Percentiles rank a stretch among this genome's conserved stretches.
These are phyloP conservation scores for Intubia oerlemansii DNA, from an alignment of 2,329 filamentous ascomycete genomes.

Conservation along the genomic window DNA sequence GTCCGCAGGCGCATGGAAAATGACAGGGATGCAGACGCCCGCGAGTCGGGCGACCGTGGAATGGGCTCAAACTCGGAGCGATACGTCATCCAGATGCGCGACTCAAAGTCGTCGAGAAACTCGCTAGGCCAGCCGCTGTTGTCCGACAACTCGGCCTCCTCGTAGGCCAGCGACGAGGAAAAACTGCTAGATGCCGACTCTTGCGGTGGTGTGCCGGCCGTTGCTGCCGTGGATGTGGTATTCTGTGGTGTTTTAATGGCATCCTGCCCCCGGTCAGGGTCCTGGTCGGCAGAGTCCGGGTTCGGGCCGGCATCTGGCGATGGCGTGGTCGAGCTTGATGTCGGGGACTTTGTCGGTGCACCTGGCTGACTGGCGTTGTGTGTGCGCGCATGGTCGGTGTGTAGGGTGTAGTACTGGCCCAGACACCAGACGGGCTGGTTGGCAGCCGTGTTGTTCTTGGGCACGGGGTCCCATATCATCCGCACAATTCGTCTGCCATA, in stretches of 20 bases:
- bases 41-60: slow-evolving; percentile 53
- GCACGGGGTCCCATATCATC: slow-evolving; percentile 82
- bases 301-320: neutral
- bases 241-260: too few relatives aligned
- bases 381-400: too few relatives aligned
- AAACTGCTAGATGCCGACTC: slow-evolving; percentile 29
- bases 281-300: slow-evolving; percentile 23
- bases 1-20: slow-evolving; percentile 68
- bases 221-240: too few relatives aligned
- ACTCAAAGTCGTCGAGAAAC: slow-evolving; percentile 86
- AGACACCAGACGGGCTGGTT: slow-evolving; percentile 71
- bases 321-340: neutral
- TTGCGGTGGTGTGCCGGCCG: too few relatives aligned
- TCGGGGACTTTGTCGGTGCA: too few relatives aligned
- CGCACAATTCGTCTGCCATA: slow-evolving; percentile 64
- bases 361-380: too few relatives aligned
- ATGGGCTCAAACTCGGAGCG: slow-evolving; percentile 72
- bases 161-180: slow-evolving; percentile 28
- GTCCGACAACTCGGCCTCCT: slow-evolving; percentile 15
- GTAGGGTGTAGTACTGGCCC: slow-evolving; percentile 26
- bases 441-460: slow-evolving; percentile 50
- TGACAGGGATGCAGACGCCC: slow-evolving; percentile 50
- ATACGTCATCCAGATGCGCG: slow-evolving; percentile 91
- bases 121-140: slow-evolving; percentile 55
- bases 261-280: too few relatives aligned